Evolutionary conservation across 2,329 filamentous ascomycete genomes (phyloP), one percentile per base, ranked within the genome.

Genomic region (Helicocarpus griseus): DNA sequence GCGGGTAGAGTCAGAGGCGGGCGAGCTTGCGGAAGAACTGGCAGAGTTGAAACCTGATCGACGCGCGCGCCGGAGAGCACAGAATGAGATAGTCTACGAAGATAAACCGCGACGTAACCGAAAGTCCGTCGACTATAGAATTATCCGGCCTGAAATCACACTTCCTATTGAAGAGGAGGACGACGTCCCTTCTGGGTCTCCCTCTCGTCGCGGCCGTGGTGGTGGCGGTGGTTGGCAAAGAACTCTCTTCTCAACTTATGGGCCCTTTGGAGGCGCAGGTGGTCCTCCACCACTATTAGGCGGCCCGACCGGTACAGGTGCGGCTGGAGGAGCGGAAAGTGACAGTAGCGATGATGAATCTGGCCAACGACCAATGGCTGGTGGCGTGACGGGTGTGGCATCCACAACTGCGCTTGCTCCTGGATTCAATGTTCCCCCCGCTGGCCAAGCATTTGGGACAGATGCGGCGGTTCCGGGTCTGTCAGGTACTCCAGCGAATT

Each of bases 291-390:
- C 88, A 14, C 75, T 93, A 11, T 78, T 91, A 51, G 82, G 77
- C 54, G 88, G 87, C 1, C 84, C 86, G 4, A 87, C 84, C n/a
- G 64, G 65, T 17, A 63, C 63, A 74, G 86, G 84, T 51, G 86
- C 86, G 21, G 81, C 81, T 54, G 89, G 85, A 26, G 87, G 86
- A 49, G 86, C 83, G 7, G 93, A 97, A 61, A 95, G 91, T 5
- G 93, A 98, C 65, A 96, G 89, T 67, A 98, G 93, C 65, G 93
- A 98, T 61, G 93, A 98, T 59, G 44, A 47, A 31, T 82, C 81
- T 69, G 77, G 79, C 57, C 81, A 83, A 57, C 80, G 85, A 54
- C 80, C 77, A 47, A 70, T 66, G 53, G 58, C 76, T 47, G 76
- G 74, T 43, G 86, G 84, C 43, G 79, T 83, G 53, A 73, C 88